Evolutionary conservation across 2,329 filamentous ascomycete species (phyloP).

Genomic region (Davidsoniella australis): DNA sequence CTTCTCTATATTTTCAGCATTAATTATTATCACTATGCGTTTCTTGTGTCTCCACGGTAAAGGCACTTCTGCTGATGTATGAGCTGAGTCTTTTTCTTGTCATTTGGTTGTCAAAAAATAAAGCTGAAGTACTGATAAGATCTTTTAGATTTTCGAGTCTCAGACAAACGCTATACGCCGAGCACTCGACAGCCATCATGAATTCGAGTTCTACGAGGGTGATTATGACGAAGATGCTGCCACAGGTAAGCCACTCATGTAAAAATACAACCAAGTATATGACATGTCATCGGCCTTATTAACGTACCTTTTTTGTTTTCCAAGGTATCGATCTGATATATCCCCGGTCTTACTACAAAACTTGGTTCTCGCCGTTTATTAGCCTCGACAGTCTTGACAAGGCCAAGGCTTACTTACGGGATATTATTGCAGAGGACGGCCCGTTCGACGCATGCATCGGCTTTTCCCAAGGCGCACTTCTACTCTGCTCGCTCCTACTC

Average conservation of each 20-base stretch:
- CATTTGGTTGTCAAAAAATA: not conserved
- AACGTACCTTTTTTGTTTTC: not conserved
- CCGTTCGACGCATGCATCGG: constrained; percentile 15
- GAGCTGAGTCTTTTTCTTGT: not conserved
- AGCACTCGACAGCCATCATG: not conserved
- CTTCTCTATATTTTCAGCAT: too few species aligned
- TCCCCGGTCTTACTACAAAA: constrained; percentile 1
- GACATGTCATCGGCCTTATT: not conserved
- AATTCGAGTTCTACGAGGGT: constrained; percentile 4
- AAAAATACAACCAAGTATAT: not conserved
- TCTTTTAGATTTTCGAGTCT: not conserved
- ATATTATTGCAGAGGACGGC: constrained; percentile 12
- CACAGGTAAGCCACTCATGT: not conserved
- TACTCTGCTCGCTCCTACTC: not conserved
- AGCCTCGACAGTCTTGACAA: not conserved
- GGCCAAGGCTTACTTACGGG: constrained; percentile 4
- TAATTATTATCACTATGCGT: constrained; percentile 3
- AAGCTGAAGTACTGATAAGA: not conserved
- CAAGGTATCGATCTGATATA: not conserved
- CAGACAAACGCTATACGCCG: not conserved
- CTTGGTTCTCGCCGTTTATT: constrained; percentile 4
- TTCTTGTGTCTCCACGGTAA: constrained; percentile 13
- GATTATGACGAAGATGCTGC: not conserved
- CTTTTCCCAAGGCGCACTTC: constrained; percentile 15
- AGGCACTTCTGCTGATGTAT: constrained; percentile 10